These are phyloP conservation scores for Zymoseptoria tritici DNA, from an alignment of 2,329 filamentous ascomycete species.

Conservation along the genomic window DNA sequence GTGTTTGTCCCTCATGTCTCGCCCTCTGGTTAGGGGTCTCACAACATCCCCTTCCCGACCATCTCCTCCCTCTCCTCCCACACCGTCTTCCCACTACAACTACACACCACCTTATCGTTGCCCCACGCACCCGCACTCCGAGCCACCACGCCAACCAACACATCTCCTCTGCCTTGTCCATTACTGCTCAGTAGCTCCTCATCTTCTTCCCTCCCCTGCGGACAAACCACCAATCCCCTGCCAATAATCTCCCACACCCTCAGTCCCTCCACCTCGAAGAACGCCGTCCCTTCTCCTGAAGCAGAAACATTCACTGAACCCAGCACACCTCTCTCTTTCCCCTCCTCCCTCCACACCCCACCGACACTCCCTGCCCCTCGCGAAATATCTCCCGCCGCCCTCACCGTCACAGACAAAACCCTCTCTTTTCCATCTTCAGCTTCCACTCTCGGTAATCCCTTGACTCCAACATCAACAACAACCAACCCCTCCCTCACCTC, in stretches of 20 bases:
- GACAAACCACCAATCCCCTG: constrained; percentile 79
- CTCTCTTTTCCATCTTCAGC: constrained; percentile 51
- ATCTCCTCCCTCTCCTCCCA: constrained; percentile 96
- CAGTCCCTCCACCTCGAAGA: constrained; percentile 66
- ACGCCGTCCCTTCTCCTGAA: constrained; percentile 68
- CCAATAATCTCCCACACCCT: constrained; percentile 96
- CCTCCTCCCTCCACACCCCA: constrained; percentile 60
- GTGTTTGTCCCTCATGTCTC: too few species aligned
- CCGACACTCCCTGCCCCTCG: constrained; percentile 76
- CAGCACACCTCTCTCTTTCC: constrained; percentile 54
- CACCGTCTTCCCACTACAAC: constrained; percentile 93
- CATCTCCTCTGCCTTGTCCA: constrained; percentile 70
- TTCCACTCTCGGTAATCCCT: constrained; percentile 51
- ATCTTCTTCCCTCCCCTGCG: constrained; percentile 38
- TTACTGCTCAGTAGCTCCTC: constrained; percentile 43
- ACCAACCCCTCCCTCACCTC: constrained; percentile 74
- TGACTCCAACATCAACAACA: constrained; percentile 78
- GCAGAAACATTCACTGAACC: constrained; percentile 74
- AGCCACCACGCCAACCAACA: constrained; percentile 86
- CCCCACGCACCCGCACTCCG: constrained; percentile 97
- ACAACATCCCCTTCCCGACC: constrained; percentile 80
- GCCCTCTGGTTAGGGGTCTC: too few species aligned
- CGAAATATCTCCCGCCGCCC: constrained; percentile 80
- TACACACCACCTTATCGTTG: constrained; percentile 97
- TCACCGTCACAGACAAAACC: constrained; percentile 74